Conservation (phyloP, 352 stramenopile species). For the Nothophytophthora sp. region DNA sequence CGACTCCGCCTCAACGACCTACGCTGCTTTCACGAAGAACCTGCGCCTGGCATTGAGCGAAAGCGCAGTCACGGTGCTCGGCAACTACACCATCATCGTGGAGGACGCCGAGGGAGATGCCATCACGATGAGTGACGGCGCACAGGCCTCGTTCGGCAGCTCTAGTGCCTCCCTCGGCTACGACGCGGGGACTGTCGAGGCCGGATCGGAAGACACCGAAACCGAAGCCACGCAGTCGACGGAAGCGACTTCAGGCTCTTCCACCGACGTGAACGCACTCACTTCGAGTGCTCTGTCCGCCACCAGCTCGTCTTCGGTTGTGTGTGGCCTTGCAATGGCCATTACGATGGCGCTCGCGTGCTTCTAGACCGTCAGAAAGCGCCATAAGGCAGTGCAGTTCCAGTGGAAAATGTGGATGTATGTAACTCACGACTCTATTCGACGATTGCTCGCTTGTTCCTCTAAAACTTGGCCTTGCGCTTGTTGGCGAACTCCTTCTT, state of each 20-base stretch:
- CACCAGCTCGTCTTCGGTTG: neutral
- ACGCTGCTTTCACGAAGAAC: slow-evolving; percentile 46
- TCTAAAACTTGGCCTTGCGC: slow-evolving; percentile 84
- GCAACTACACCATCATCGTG: slow-evolving; percentile 42
- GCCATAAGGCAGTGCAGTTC: too few species aligned
- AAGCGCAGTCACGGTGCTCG: slow-evolving; percentile 43
- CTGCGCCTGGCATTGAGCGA: slow-evolving; percentile 31
- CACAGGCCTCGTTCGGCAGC: slow-evolving; percentile 33
- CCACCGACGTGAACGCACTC: slow-evolving; percentile 13
- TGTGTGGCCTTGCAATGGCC: slow-evolving; percentile 5
- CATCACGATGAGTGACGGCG: slow-evolving; percentile 30
- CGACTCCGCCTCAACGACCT: slow-evolving; percentile 49
- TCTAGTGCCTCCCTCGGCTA: slow-evolving; percentile 29
- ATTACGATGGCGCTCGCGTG: slow-evolving; percentile 5
- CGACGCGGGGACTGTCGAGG: slow-evolving; percentile 27
- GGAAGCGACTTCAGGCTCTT: too few species aligned
- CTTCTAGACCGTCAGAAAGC: slow-evolving; percentile 14
- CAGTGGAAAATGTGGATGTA: slow-evolving; percentile 5
- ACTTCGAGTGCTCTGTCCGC: slow-evolving; percentile 11
- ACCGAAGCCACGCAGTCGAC: slow-evolving; percentile 4
- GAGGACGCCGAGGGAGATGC: slow-evolving; percentile 20
- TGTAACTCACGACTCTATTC: slow-evolving; percentile 34
- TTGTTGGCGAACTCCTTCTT: slow-evolving; percentile 80
- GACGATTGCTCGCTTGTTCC: neutral
- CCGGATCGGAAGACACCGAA: slow-evolving; percentile 15